Evolutionary conservation across 129 eudicot genomes (phyloP), one percentile per base, ranked within the genome.

Genomic region (Kitagawia praeruptora): DNA sequence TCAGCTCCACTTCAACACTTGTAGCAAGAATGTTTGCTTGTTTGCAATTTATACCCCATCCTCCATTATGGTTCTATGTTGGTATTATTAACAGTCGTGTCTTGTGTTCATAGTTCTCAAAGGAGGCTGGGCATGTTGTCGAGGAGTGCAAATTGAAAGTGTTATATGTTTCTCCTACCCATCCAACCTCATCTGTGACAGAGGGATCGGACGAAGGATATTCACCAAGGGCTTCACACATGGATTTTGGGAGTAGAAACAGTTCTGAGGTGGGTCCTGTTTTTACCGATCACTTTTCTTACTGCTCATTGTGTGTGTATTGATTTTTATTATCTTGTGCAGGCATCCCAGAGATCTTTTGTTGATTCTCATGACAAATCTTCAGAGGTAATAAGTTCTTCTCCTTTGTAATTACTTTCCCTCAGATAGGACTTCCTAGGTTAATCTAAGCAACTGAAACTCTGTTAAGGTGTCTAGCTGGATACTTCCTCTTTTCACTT

Each of bases 81-180:
- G 38, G 51, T 58, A 66, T 71, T 58, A 66, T 71, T 54, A 56
- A 67, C 47, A 8, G 37, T 3, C 1, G 34, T 61, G 37, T 53
- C 45, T 80, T 70, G 49, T 83, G 72, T 41, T 69, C 79, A 78
- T 83, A 93, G 98, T 94, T 94, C 77, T 86, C 74, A 77, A 91
- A 91, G 87, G 96, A 84, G 78, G 81, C 90, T 10, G 98, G 96
- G 42, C 81, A 85, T 79, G 75, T 44, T 12, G 91, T 94, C 18
- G 96, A 94, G 75, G 98, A 94, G 80, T 88, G 96, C 92, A 91
- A 88, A 87, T 85, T 94, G 85, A 87, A 72, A 88, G 98, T 94
- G 79, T 31, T 89, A 25, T 94, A 91, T 85, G 85, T 88, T 54
- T 53, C 94, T 37, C 87, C 94, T 44, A 85, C 92, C 46, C 86